These are phyloP conservation scores for Rhexocercosporidium sp. DNA, from an alignment of 2,329 filamentous ascomycete genomes.

Conservation along the genomic window DNA sequence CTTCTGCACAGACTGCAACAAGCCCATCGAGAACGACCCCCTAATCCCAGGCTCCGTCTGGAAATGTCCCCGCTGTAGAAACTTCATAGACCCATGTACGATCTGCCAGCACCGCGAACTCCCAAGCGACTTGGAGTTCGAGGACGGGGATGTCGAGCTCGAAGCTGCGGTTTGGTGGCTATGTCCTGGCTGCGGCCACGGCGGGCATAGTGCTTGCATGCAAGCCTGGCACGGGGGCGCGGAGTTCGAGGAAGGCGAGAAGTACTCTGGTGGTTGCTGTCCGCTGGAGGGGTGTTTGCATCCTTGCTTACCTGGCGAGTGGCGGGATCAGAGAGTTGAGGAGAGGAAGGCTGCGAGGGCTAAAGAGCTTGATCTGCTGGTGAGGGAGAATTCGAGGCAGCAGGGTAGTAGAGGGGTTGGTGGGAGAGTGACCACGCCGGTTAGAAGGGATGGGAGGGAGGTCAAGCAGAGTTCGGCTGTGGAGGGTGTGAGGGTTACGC, in stretches of 20 bases:
- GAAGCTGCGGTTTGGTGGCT: slow-evolving; percentile 59
- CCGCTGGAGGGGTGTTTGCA: slow-evolving; percentile 70
- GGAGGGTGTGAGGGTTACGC: slow-evolving; percentile 60
- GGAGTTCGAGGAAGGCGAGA: slow-evolving; percentile 40
- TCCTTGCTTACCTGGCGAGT: slow-evolving; percentile 63
- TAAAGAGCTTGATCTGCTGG: slow-evolving; percentile 54
- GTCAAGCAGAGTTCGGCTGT: slow-evolving; percentile 65
- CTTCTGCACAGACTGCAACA: slow-evolving; percentile 60
- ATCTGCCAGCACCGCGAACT: slow-evolving; percentile 56
- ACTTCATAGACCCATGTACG: slow-evolving; percentile 60
- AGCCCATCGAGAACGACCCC: slow-evolving; percentile 52
- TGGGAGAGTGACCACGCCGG: slow-evolving; percentile 30
- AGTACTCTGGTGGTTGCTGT: slow-evolving; percentile 60
- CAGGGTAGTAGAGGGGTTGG: slow-evolving; percentile 18
- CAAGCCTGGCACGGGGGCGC: slow-evolving; percentile 59
- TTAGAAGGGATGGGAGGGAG: slow-evolving; percentile 58
- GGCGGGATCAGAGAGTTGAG: slow-evolving; percentile 53
- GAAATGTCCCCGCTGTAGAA: slow-evolving; percentile 64
- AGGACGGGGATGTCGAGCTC: slow-evolving; percentile 12
- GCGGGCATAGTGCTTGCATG: slow-evolving; percentile 65
- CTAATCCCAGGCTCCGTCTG: slow-evolving; percentile 49
- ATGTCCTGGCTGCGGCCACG: slow-evolving; percentile 66
- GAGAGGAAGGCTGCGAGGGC: slow-evolving; percentile 31
- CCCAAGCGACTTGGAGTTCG: slow-evolving; percentile 15
- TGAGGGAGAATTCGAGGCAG: slow-evolving; percentile 35